Base-by-base conservation (phyloP, 2,329 filamentous ascomycete genomes). In the Fusarium sp. region DNA sequence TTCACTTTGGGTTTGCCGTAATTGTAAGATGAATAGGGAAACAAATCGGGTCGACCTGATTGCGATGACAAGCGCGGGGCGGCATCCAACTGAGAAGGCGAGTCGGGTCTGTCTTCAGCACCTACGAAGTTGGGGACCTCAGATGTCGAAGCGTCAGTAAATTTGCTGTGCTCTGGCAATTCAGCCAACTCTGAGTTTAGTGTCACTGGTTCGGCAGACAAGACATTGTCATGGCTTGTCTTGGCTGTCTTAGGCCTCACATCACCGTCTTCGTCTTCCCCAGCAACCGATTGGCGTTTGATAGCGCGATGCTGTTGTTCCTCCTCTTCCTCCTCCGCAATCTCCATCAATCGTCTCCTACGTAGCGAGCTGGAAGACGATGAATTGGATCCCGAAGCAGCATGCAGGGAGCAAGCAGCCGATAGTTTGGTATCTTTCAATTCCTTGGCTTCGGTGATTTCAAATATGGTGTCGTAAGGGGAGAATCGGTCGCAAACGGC, bases 241-340 rank as follows among this genome's bases (percentile, higher is more conserved):
- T 74, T 70, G 24, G 76, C 66, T 6, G 73, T 65, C 34, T 73
- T 64, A 12, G 73, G 66, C 21, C 70, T 63, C 19, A 74, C 71
- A 28, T 72, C 69, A 32, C 72, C 71, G 46, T 79, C 77, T 72
- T 86, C 79, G 36, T 79, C 77, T 71, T 86, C 80, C 73, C 85
- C 82, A 20, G 84, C 81, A 9, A 85, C 78, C 3, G 85, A 88
- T 72, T 89, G 83, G 54, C 87, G 82, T 73, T 89, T 90, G 40
- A 80, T 81, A 26, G 87, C 82, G n/a, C 77, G 76, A 66, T 86
- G 79, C 61, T 90, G 79, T 60, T 85, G 79, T 62, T 90, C 88
- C 73, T 97, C 94, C 75, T 96, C 93, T 53, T 91, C 92, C 80
- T 96, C 92, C 79, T 98, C 96, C n/a, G 91, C 89, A 76, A 98